Percentiles rank a stretch among this genome's conserved stretches.
Evolutionary conservation across 2,329 filamentous ascomycete species (phyloP).

Genomic region (Scedosporium boydii): DNA sequence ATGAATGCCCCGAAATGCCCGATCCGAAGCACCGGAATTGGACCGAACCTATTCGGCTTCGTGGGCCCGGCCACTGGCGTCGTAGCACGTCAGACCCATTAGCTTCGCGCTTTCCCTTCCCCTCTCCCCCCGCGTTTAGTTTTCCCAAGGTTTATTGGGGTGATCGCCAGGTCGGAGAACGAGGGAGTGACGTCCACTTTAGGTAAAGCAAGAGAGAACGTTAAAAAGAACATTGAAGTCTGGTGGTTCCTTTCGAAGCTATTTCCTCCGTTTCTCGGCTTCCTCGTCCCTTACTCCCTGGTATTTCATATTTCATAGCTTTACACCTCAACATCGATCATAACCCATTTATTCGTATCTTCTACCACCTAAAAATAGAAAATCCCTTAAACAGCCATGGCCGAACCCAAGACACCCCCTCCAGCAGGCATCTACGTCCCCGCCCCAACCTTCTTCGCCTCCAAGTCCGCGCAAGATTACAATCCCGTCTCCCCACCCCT

Average conservation of each 20-base stretch:
- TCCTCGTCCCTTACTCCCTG: too few relatives aligned
- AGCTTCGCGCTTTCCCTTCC: neutral
- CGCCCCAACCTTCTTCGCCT: conserved; percentile 54
- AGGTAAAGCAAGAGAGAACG: too few relatives aligned
- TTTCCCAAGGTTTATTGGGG: too few relatives aligned
- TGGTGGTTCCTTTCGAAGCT: too few relatives aligned
- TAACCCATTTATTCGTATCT: too few relatives aligned
- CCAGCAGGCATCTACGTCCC: conserved; percentile 50
- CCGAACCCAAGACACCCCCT: conserved; percentile 20
- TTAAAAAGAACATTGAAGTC: too few relatives aligned
- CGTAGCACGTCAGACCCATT: neutral
- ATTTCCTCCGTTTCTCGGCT: too few relatives aligned
- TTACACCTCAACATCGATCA: too few relatives aligned
- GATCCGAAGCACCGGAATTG: neutral
- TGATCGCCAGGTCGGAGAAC: too few relatives aligned
- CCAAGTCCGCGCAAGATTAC: conserved; percentile 29
- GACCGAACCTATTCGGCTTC: neutral
- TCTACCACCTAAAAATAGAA: too few relatives aligned
- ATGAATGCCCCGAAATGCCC: neutral
- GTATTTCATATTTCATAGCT: too few relatives aligned
- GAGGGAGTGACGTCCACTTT: too few relatives aligned
- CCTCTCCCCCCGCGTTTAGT: neutral
- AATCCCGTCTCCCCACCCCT: conserved; percentile 37
- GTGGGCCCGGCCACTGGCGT: neutral
- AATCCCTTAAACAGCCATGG: conserved; percentile 12